phyloP scores from a whole-genome alignment of 139 green algal species.

The Asterochloris erici region DNA sequence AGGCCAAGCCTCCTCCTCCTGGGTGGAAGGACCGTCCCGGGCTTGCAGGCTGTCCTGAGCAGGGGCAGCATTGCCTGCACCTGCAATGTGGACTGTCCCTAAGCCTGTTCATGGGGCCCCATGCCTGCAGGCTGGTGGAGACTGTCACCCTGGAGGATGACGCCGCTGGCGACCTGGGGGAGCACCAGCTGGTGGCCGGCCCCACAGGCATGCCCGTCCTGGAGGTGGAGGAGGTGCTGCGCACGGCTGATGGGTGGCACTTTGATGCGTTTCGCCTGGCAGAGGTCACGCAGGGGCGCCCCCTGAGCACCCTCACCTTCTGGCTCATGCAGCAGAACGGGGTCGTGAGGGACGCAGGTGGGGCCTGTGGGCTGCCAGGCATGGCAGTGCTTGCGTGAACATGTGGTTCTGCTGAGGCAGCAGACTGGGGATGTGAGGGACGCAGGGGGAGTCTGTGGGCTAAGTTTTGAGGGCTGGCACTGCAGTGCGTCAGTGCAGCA shows the following conservation, averaged over 20 bases:
- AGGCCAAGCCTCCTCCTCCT: no score
- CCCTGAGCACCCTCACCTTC: conserved; percentile 41
- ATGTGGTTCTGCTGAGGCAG: conserved; percentile 27
- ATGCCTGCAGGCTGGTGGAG: neutral
- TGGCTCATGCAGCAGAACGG: conserved; percentile 43
- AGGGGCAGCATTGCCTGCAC: no score
- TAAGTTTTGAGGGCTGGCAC: no score
- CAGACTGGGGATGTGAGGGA: conserved; percentile 34
- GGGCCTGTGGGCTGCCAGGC: neutral
- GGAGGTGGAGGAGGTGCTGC: conserved; percentile 38
- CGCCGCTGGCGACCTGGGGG: neutral
- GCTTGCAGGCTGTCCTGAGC: no score
- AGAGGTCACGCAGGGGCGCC: conserved; percentile 41
- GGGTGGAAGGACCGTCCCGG: no score
- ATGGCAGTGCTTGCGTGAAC: no score
- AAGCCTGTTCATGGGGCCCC: neutral
- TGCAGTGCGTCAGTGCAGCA: no score
- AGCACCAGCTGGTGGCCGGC: neutral
- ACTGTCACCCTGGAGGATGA: neutral
- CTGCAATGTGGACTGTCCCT: neutral
- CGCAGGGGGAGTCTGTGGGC: conserved; percentile 15
- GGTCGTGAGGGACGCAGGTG: conserved; percentile 40
- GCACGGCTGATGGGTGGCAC: conserved; percentile 32
- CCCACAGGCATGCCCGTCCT: conserved; percentile 1
- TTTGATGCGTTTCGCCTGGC: conserved; percentile 50